Evolutionary conservation across 352 stramenopile species (phyloP), one percentile per base, ranked within the genome.

Genomic region (Phytophthora pluvialis): DNA sequence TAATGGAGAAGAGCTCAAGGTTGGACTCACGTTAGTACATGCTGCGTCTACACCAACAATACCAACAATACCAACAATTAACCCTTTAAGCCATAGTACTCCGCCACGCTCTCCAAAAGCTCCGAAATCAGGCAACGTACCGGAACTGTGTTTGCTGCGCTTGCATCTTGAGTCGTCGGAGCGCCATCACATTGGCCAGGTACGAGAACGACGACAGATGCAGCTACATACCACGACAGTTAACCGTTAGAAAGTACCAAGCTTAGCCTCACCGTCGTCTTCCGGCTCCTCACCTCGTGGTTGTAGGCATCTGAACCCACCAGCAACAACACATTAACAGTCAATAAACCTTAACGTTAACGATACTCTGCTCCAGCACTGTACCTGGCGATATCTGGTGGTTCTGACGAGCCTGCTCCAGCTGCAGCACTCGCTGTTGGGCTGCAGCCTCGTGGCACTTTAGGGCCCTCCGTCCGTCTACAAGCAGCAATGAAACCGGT

Each of bases 191-290:
- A 60, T 82, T 85, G 6, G 76, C 76, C 10, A 85, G 59, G 45
- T 79, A 85, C 48, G 76, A 76, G 46, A 85, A 85, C 26, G 76
- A 82, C 49, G 69, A 76, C 16, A 85, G 38, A n/a, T 85, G 76
- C 13, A 82, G 33, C 76, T 84, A 49, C 25, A 45, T 3, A 38
- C 8, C 3, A 26, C 39, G 15, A 26, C 11, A 47, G 2, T 9
- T 26, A 47, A 26, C 5, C 39, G 25, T 47, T 26, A 47, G 40
- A 47, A 28, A 31, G 13, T 32, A 15, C 8, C 44, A 49, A 35
- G 43, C 8, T 7, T 4, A 11, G 5, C 18, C 8, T 18, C 11
- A 21, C 12, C 12, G 8, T 54, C n/a, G 1, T 39, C 10, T 28
- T 31, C 9, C 4, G 9, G 18, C 15, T 16, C 12, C 55, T 35